phyloP scores from a whole-genome alignment of 1,139 yeast species.

The Candida smagusa region DNA sequence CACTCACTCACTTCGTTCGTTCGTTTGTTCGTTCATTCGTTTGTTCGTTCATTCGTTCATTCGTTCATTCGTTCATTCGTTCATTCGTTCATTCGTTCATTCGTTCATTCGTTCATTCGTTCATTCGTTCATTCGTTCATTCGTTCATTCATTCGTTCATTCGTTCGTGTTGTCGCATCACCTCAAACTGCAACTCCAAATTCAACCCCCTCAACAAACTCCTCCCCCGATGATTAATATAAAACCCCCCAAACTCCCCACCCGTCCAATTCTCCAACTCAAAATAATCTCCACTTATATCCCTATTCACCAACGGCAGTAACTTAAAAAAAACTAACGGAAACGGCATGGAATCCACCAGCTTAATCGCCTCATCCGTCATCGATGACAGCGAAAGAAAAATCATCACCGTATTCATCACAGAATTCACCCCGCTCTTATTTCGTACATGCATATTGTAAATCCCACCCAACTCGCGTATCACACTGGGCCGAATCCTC shows the following conservation, averaged over 20 bases:
- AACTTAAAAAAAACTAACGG: constrained; percentile 48
- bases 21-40: no score
- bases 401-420: constrained; percentile 27
- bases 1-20: no score
- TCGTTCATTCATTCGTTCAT: no score
- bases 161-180: background rate
- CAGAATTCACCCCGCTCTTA: constrained; percentile 19
- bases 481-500: constrained; percentile 48
- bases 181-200: constrained; percentile 25
- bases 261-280: constrained; percentile 39
- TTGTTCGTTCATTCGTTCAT: no score
- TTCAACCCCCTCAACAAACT: constrained; percentile 39
- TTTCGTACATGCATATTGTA: constrained; percentile 38
- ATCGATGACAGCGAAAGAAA: constrained; percentile 58
- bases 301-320: constrained; percentile 12
- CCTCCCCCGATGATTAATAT: constrained; percentile 44
- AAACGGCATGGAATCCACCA: constrained; percentile 39
- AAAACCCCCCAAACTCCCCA: constrained; percentile 37
- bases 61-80: no score
- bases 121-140: no score
- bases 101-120: no score
- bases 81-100: background rate
- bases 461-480: constrained; percentile 60
- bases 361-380: constrained; percentile 52
- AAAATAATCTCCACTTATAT: constrained; percentile 16